A percentile compares a stretch with the other conserved stretches of the same genome.
Conservation (phyloP, 2,329 filamentous ascomycete genomes). For the Phialocephala subalpina region DNA sequence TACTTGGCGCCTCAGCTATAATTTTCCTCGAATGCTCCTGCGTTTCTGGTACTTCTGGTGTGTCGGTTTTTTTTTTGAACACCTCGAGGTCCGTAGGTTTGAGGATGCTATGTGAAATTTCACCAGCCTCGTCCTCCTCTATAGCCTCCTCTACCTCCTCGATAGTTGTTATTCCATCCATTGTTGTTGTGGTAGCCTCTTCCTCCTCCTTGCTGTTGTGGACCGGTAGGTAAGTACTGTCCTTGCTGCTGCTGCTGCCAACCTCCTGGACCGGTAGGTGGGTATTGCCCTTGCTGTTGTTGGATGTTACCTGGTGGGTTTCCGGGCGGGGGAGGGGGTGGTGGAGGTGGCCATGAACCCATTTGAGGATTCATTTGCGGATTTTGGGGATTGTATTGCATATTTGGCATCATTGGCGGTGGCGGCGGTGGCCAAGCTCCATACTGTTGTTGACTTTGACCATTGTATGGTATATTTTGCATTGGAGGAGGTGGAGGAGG, state of each 20-base stretch:
- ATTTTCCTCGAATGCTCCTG: no score
- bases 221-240: no score
- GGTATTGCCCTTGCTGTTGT: constrained; percentile 25
- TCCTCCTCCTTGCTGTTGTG: constrained; percentile 22
- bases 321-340: constrained; percentile 37
- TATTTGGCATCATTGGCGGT: constrained; percentile 33
- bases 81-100: no score
- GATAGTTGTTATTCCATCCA: constrained; percentile 36
- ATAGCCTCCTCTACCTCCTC: constrained; percentile 40
- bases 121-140: constrained; percentile 34
- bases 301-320: constrained; percentile 31
- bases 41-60: no score
- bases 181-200: constrained; percentile 36
- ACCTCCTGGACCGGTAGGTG: constrained; percentile 34
- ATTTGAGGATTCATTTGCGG: constrained; percentile 27
- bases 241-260: constrained; percentile 35
- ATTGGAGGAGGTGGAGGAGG: constrained; percentile 35
- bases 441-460: constrained; percentile 25
- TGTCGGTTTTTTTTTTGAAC: no score
- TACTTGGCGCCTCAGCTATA: no score
- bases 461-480: constrained; percentile 31
- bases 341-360: constrained; percentile 30
- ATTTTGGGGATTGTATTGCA: constrained; percentile 32
- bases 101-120: background rate
- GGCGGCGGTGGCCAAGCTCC: constrained; percentile 34